Evolutionary conservation across 2,329 filamentous ascomycete genomes (phyloP).

Genomic region (Colletotrichum orchidophilum): DNA sequence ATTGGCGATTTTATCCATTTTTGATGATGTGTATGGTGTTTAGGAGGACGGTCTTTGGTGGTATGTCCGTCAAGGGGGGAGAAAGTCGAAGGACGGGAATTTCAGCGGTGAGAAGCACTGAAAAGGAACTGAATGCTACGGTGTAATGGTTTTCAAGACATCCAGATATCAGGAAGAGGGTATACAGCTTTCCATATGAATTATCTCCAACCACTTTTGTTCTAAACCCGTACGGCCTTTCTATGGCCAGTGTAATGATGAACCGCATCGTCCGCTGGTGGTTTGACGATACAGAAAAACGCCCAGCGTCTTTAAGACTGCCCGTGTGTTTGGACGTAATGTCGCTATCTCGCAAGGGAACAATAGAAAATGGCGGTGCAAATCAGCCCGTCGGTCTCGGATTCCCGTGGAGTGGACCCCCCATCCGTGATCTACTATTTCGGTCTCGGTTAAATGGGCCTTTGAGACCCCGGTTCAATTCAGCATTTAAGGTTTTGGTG

Average conservation of each 20-base stretch:
- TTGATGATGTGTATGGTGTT: not conserved
- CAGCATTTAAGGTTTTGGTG: not conserved
- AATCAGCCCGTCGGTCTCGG: constrained; percentile 8
- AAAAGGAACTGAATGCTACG: not conserved
- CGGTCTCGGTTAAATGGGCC: not conserved
- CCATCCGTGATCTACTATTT: no score
- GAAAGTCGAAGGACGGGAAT: no score
- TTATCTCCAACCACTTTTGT: not conserved
- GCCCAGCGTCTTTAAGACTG: not conserved
- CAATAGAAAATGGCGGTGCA: not conserved
- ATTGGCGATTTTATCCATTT: not conserved
- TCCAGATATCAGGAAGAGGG: no score
- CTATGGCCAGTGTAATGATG: not conserved
- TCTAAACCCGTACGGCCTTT: not conserved
- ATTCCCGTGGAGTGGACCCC: not conserved
- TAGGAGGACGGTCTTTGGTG: not conserved
- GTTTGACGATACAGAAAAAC: not conserved
- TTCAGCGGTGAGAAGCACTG: not conserved
- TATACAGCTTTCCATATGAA: not conserved
- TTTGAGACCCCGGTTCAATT: not conserved
- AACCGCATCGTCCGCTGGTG: not conserved
- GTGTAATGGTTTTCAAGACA: not conserved
- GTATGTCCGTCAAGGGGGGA: no score
- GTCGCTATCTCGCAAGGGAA: not conserved
- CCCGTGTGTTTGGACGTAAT: not conserved